phyloP scores from a whole-genome alignment of 345 rosid genomes.

The Aquilaria sinensis region DNA sequence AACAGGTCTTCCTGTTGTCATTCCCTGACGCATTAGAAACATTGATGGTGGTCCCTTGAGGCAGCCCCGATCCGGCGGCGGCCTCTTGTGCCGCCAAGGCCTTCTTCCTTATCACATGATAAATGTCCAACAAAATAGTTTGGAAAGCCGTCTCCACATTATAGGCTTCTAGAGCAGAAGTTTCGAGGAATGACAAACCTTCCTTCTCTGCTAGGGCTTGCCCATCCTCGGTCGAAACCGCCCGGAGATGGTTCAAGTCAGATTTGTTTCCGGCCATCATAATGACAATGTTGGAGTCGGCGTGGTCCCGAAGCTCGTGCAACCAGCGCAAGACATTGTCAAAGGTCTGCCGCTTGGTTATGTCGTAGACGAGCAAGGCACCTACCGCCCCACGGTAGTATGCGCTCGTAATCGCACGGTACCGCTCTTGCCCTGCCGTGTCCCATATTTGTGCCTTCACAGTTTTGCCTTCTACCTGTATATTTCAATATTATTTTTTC shows the following conservation, averaged over 20 bases:
- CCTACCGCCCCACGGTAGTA: slow-evolving; percentile 75
- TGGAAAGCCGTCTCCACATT: slow-evolving; percentile 62
- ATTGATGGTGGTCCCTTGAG: slow-evolving; percentile 65
- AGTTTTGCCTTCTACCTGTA: slow-evolving; percentile 64
- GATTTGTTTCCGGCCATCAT: slow-evolving; percentile 70
- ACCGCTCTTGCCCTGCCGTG: slow-evolving; percentile 68
- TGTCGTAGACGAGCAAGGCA: slow-evolving; percentile 59
- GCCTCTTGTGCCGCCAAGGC: slow-evolving; percentile 60
- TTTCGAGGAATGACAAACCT: slow-evolving; percentile 45
- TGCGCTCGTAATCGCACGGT: slow-evolving; percentile 68
- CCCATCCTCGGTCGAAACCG: slow-evolving; percentile 34
- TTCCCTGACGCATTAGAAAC: slow-evolving; percentile 45
- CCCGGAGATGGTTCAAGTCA: slow-evolving; percentile 51
- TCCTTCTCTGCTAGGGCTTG: slow-evolving; percentile 42
- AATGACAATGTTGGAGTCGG: slow-evolving; percentile 69
- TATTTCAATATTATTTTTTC: not conserved
- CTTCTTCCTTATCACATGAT: slow-evolving; percentile 53
- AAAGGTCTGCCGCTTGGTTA: slow-evolving; percentile 62
- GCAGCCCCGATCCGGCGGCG: slow-evolving; percentile 32
- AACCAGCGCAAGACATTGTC: slow-evolving; percentile 61
- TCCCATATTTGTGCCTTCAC: slow-evolving; percentile 81
- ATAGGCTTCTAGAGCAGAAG: slow-evolving; percentile 53
- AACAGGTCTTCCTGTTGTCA: slow-evolving; percentile 38
- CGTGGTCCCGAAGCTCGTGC: slow-evolving; percentile 58
- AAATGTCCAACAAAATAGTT: slow-evolving; percentile 49